These are phyloP conservation scores for Pseudocercospora musae DNA, from an alignment of 2,329 filamentous ascomycete species.

Conservation along the genomic window DNA sequence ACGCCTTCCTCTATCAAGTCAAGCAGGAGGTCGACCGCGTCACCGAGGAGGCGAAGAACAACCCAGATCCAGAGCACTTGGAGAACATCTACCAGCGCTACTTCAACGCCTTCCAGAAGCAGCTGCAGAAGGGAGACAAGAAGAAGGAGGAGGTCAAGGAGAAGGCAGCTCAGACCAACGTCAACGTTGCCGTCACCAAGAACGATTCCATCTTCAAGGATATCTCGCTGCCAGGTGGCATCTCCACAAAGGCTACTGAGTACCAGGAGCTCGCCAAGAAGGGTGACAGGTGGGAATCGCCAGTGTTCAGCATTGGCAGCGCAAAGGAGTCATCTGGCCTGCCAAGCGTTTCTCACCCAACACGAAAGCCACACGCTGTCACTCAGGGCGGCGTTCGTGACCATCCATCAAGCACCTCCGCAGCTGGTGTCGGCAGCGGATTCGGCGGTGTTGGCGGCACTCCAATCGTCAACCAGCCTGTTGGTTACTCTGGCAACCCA, in stretches of 20 bases:
- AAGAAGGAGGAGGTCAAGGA: slow-evolving; percentile 61
- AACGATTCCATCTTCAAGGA: slow-evolving; percentile 90
- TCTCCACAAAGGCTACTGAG: slow-evolving; percentile 89
- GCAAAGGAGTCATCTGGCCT: slow-evolving; percentile 71
- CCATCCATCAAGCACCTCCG: neutral
- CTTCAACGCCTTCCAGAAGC: slow-evolving; percentile 68
- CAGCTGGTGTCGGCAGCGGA: neutral
- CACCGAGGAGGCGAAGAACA: slow-evolving; percentile 60
- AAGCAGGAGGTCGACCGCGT: slow-evolving; percentile 79
- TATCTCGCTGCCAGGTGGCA: slow-evolving; percentile 79
- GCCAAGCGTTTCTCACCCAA: slow-evolving; percentile 55
- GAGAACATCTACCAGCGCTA: slow-evolving; percentile 88
- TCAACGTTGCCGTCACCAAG: slow-evolving; percentile 80
- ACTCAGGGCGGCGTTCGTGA: slow-evolving; percentile 32
- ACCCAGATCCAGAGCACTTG: slow-evolving; percentile 64
- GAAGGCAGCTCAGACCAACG: slow-evolving; percentile 60
- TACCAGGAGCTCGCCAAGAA: slow-evolving; percentile 83
- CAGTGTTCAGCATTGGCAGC: slow-evolving; percentile 82
- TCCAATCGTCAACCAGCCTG: neutral
- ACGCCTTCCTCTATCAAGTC: slow-evolving; percentile 69
- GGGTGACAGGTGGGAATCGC: slow-evolving; percentile 92
- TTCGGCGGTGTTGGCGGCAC: neutral
- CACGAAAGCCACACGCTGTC: slow-evolving; percentile 57
- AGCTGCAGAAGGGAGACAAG: slow-evolving; percentile 71
- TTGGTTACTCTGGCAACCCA: neutral